Base-by-base conservation (phyloP, 2,329 filamentous ascomycete genomes). In the Aschersonia sp. region DNA sequence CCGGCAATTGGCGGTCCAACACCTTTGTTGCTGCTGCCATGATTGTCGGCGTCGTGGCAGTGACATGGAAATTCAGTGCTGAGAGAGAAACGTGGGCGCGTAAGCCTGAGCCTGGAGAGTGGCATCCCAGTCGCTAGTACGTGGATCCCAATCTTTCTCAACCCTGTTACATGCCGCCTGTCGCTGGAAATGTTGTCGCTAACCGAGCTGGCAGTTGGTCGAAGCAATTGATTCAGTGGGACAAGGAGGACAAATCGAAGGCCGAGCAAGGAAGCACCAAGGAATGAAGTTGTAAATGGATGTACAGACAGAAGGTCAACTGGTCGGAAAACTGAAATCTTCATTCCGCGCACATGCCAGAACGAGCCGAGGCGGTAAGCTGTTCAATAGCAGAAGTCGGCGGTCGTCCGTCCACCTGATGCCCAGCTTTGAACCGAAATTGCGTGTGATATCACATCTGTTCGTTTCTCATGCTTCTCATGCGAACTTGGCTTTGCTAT, bases 1-100 rank as follows among this genome's bases (percentile, higher is more conserved):
- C 92, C 47, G 74, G 78, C 56, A 98, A 98, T 76, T 98, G 92
- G 92, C 92, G 85, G 66, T 71, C 73, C 60, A 98, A 98, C 74
- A 98, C 92, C 4, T 75, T 83, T 48, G 73, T 92, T 56, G 80
- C 89, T 62, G 77, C 78, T 51, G 75, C 72, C 45, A 76, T 84
- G 48, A 72, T 92, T 46, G 55, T 83, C 55, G 82, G 84, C 53
- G 74, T 94, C 55, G 73, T 76, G 50, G 82, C 75, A 45, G 67
- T 84, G 58, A 75, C 74, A 52, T 91, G 80, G 75, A 84, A 74
- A 59, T 66, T 84, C 58, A 89, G 85, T 61, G 84, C 86, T 40
- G 77, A 86, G 56, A 73, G 79, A 54, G 87, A 94, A 65, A 67
- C 75, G 53, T 79, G 86, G 59, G 75, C 82, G 56, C 80, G 75